Percentiles rank a stretch among this genome's conserved stretches.
These are phyloP conservation scores for Aspergillus coremiiformis DNA, from an alignment of 495 filamentous ascomycete species.

Conservation along the genomic window DNA sequence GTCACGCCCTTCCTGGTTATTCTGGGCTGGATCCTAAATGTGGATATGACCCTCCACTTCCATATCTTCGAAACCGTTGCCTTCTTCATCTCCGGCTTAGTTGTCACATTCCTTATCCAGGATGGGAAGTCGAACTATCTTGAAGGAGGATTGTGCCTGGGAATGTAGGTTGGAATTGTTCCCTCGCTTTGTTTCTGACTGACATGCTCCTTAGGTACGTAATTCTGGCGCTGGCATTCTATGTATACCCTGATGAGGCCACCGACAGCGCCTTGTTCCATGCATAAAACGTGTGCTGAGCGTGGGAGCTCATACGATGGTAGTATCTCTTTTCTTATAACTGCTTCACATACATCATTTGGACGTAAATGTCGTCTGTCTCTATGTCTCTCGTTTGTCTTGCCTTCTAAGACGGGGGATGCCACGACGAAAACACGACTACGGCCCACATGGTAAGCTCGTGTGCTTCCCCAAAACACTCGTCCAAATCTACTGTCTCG, in stretches of 20 bases:
- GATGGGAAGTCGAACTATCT: conserved; percentile 95
- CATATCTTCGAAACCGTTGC: conserved; percentile 90
- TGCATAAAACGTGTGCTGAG: neutral
- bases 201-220: conserved; percentile 45
- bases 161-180: conserved; percentile 48
- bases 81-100: conserved; percentile 80
- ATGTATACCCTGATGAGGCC: conserved; percentile 69
- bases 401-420: too few species aligned
- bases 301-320: neutral
- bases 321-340: neutral
- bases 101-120: conserved; percentile 87
- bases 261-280: conserved; percentile 15
- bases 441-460: neutral
- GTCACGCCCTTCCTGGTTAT: conserved; percentile 89
- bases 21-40: conserved; percentile 78
- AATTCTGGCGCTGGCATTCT: conserved; percentile 86
- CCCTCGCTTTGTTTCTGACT: neutral
- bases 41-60: conserved; percentile 87
- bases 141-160: conserved; percentile 83
- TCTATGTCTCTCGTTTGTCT: neutral
- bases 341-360: neutral
- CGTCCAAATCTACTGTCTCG: conserved; percentile 3
- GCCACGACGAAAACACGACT: neutral
- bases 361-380: neutral
- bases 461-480: neutral